Percentiles rank a stretch among this genome's conserved stretches.
These are phyloP conservation scores for Metschnikowia anglica DNA, from an alignment of 805 yeast genomes.

Conservation along the genomic window DNA sequence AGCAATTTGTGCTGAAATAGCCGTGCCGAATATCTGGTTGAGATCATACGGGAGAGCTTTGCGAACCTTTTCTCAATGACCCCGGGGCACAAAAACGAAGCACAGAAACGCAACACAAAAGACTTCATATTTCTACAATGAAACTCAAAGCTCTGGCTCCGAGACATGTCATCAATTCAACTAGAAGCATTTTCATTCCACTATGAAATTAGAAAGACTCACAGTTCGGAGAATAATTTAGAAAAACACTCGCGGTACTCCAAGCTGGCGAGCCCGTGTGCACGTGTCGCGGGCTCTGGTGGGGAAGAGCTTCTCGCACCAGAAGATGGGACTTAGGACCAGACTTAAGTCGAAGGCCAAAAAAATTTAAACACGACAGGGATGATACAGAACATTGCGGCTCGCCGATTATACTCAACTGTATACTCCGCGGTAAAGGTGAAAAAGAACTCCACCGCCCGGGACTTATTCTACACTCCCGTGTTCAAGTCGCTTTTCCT, in stretches of 20 bases:
- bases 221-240: no score
- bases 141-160: no score
- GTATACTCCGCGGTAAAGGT: slow-evolving; percentile 16
- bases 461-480: slow-evolving; percentile 34
- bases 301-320: background rate
- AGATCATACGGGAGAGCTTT: background rate
- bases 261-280: background rate
- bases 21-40: no score
- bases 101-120: no score
- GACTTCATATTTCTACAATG: no score
- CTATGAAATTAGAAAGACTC: no score
- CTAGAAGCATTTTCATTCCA: no score
- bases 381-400: background rate
- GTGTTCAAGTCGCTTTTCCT: slow-evolving; percentile 39
- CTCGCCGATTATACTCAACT: slow-evolving; percentile 9
- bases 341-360: background rate
- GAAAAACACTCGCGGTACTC: no score
- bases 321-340: background rate
- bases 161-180: no score
- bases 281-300: background rate
- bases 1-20: slow-evolving; percentile 1
- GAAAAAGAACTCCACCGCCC: slow-evolving; percentile 23
- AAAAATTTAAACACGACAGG: background rate
- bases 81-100: background rate
- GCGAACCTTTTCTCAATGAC: background rate